phyloP scores from a whole-genome alignment of 306 rosid genomes.

The Citrullus mucosospermus region DNA sequence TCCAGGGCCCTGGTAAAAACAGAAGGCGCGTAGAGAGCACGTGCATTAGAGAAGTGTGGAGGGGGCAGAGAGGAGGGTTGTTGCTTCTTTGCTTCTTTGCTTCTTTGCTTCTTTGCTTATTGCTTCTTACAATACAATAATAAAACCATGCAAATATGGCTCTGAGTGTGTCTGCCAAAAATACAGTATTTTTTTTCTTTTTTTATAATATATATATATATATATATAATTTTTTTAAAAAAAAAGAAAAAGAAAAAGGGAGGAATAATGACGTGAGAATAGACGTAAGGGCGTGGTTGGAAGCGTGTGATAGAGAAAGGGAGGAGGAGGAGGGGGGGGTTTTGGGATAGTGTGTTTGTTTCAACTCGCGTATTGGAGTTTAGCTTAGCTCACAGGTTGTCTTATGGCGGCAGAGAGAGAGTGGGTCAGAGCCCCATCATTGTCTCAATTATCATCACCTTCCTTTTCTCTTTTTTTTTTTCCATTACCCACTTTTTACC shows the following conservation, averaged over 20 bases:
- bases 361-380: slow-evolving; percentile 27
- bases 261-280: background rate
- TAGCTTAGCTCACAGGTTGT: slow-evolving; percentile 13
- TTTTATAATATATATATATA: no score
- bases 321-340: background rate
- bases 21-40: background rate
- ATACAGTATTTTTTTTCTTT: background rate
- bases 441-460: slow-evolving; percentile 53
- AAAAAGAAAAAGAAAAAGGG: background rate
- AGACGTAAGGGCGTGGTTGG: slow-evolving; percentile 11
- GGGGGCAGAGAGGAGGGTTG: background rate
- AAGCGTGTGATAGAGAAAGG: slow-evolving; percentile 48
- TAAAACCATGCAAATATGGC: background rate
- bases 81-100: background rate
- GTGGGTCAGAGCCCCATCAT: slow-evolving; percentile 52
- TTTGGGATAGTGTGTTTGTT: background rate
- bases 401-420: slow-evolving; percentile 27
- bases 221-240: no score
- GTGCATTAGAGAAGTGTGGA: background rate
- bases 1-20: background rate
- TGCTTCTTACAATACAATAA: background rate
- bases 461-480: background rate
- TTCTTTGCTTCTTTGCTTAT: background rate
- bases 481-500: background rate
- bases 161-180: background rate